Conservation (phyloP, 345 rosid species). For the Alliaria petiolata region DNA sequence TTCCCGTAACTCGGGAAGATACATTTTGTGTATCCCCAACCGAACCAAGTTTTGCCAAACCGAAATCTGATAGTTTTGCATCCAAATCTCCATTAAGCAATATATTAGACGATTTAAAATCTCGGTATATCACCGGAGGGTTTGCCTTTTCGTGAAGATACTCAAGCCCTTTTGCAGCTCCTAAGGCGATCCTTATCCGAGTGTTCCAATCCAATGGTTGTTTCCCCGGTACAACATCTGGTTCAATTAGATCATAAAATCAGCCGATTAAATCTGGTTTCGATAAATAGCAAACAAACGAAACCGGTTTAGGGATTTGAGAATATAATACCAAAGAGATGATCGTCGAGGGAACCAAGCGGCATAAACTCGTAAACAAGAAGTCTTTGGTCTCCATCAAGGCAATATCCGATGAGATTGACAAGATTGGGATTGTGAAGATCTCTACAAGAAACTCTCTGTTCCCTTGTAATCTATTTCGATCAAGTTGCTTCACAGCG, state of each 20-base stretch:
- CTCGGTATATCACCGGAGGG: conserved; percentile 83
- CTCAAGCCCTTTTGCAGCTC: conserved; percentile 70
- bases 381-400: conserved; percentile 91
- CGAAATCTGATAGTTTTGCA: conserved; percentile 79
- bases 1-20: conserved; percentile 76
- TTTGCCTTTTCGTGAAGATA: conserved; percentile 76
- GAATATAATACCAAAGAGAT: conserved; percentile 59
- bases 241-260: not conserved
- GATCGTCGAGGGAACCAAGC: conserved; percentile 80
- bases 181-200: conserved; percentile 74
- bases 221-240: conserved; percentile 46
- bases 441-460: conserved; percentile 85
- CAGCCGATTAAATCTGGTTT: not conserved
- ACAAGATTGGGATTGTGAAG: conserved; percentile 80
- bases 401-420: conserved; percentile 81
- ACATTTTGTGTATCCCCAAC: conserved; percentile 61
- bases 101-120: conserved; percentile 80
- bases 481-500: not conserved
- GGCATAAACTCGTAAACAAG: conserved; percentile 92
- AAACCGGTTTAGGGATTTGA: not conserved
- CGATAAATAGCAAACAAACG: not conserved
- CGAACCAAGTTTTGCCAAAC: conserved; percentile 83
- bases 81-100: conserved; percentile 49
- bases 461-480: conserved; percentile 89
- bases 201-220: conserved; percentile 61